Evolutionary conservation across 2,329 filamentous ascomycete species (phyloP).

Genomic region (Penicillium italicum): DNA sequence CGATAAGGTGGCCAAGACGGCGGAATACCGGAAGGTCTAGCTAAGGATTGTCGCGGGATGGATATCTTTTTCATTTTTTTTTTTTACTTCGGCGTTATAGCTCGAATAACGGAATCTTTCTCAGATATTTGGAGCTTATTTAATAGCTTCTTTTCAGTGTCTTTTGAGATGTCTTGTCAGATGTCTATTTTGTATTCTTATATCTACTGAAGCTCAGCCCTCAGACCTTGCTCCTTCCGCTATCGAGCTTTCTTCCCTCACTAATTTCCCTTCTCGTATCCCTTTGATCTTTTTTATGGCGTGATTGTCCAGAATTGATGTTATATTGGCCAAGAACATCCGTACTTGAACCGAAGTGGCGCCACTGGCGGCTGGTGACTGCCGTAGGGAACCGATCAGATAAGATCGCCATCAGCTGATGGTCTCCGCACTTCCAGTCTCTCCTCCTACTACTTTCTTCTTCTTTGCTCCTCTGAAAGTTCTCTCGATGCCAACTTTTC

Average conservation of each 20-base stretch:
- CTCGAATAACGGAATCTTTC: background rate
- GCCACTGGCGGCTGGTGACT: background rate
- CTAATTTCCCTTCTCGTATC: background rate
- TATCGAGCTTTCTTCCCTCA: background rate
- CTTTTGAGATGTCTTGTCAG: background rate
- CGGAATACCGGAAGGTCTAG: background rate
- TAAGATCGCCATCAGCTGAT: slow-evolving; percentile 32
- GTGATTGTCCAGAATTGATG: slow-evolving; percentile 50
- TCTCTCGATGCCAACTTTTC: background rate
- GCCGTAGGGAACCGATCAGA: slow-evolving; percentile 28
- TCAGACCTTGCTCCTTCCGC: background rate
- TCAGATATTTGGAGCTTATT: background rate
- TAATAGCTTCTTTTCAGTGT: background rate
- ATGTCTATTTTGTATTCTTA: background rate
- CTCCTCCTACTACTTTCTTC: background rate
- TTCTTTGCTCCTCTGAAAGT: background rate
- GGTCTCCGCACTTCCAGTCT: slow-evolving; percentile 11
- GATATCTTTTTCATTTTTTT: background rate
- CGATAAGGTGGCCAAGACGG: background rate
- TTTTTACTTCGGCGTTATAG: background rate
- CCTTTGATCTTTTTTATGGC: background rate
- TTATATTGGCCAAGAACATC: slow-evolving; percentile 52
- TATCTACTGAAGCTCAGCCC: background rate
- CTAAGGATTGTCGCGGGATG: background rate
- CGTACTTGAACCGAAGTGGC: slow-evolving; percentile 45